Base-by-base conservation (phyloP, 192 early-diverging fungal genomes). In the Physocladia obscura region DNA sequence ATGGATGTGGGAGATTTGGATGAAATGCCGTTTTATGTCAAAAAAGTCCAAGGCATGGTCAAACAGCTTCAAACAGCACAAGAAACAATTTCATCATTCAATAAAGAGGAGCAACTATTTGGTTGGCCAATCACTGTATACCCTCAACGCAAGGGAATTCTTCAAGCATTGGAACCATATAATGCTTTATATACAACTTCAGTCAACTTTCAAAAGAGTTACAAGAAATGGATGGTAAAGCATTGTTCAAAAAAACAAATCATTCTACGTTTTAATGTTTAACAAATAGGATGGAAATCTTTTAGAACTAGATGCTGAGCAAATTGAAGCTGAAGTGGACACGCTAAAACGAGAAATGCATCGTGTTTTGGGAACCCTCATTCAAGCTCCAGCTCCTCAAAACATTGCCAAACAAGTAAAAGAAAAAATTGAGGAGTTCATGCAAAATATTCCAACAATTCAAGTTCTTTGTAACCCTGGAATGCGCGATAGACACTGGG, bases 21-120 rank as follows among this genome's bases (percentile, higher is more conserved):
- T 58, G 86, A 88, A 62, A 82, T 88, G 84, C 84, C 84, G 5
- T 88, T 88, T 69, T 88, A 88, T 62, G 84, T 88, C 36, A 88
- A 88, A 73, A 88, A 88, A 56, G 86, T 87, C 26, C 80, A 84
- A 60, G 74, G 73, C 15, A 69, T 88, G 49, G 69, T 76, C 19
- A 88, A 88, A 60, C 84, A 84, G 50, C 76, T 88, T 2, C 73
- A 75, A 59, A 55, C 68, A 11, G 86, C 86, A 0, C 70, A 68
- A 2, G 86, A 88, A 40, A 87, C 82, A n/a, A 82, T 88, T 51
- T 74, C 83, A 15, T 60, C 63, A 2, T 88, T 88, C 78, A 88
- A 88, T 73, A 83, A 77, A 51, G 87, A 87, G 69, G 85, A 88
- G 76, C 77, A 79, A 44, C 58, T 88, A 22, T 88, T 85, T 80